phyloP scores from a whole-genome alignment of 192 early-diverging fungal species.

The Chytriomyces confervae region DNA sequence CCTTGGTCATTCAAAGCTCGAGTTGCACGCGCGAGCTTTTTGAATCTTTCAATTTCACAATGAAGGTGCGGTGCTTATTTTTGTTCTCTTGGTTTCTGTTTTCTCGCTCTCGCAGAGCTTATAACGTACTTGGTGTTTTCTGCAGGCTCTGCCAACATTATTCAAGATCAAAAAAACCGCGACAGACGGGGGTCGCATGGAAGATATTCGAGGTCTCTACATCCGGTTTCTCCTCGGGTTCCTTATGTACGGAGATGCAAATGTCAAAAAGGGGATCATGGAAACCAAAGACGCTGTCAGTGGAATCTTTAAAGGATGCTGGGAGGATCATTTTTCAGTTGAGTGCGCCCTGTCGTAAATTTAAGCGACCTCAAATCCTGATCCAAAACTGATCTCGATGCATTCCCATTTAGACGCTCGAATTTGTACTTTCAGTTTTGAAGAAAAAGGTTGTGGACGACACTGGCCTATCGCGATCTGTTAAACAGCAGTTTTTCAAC shows the following conservation, averaged over 20 bases:
- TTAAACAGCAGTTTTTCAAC: conserved; percentile 75
- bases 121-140: neutral
- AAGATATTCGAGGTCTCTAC: conserved; percentile 74
- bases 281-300: conserved; percentile 75
- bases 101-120: neutral
- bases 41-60: conserved; percentile 73
- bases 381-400: neutral
- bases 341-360: neutral
- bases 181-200: conserved; percentile 34
- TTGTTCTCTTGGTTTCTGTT: neutral
- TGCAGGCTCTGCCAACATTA: conserved; percentile 35
- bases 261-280: conserved; percentile 72
- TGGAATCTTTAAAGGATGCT: conserved; percentile 70
- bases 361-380: neutral
- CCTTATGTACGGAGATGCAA: conserved; percentile 70
- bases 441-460: conserved; percentile 73
- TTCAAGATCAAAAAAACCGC: conserved; percentile 48
- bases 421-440: conserved; percentile 62
- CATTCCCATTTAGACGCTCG: conserved; percentile 48
- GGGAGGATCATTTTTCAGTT: conserved; percentile 72
- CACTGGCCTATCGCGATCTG: conserved; percentile 54
- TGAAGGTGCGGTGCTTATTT: conserved; percentile 52
- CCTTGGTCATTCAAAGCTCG: conserved; percentile 63
- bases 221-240: conserved; percentile 81
- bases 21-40: conserved; percentile 69